Conservation (phyloP, 768 basidiomycete genomes). For the Amanita inopinata region DNA sequence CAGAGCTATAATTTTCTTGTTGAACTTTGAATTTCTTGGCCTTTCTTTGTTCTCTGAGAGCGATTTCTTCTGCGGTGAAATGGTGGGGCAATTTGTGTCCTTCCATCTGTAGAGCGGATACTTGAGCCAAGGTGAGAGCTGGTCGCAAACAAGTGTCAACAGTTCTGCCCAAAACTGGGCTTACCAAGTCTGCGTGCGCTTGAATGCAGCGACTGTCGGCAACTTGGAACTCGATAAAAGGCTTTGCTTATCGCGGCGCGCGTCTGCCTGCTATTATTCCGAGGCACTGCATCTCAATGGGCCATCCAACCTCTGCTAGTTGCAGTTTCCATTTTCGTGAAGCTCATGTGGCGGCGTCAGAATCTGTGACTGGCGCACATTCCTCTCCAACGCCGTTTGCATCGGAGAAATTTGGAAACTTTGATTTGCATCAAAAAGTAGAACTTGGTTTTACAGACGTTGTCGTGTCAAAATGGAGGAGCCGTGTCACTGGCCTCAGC, state of each 20-base stretch:
- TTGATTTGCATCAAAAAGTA: slow-evolving; percentile 70
- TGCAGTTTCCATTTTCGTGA: slow-evolving; percentile 22
- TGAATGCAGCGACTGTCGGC: slow-evolving; percentile 29
- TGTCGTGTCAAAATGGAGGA: slow-evolving; percentile 80
- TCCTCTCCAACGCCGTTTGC: slow-evolving; percentile 21
- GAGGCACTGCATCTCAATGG: slow-evolving; percentile 11
- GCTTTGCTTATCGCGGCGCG: slow-evolving; percentile 13
- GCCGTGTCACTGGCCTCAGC: slow-evolving; percentile 76
- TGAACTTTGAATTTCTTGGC: slow-evolving; percentile 23
- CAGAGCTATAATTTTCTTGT: slow-evolving; percentile 12
- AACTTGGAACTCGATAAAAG: slow-evolving; percentile 14
- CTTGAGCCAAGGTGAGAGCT: background rate
- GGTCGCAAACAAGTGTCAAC: slow-evolving; percentile 1
- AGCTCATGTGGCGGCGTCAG: slow-evolving; percentile 16
- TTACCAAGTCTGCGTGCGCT: background rate
- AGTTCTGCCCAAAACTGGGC: background rate
- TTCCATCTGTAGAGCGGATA: no score
- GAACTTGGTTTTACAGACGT: slow-evolving; percentile 77
- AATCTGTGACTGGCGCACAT: slow-evolving; percentile 7
- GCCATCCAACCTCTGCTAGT: slow-evolving; percentile 8
- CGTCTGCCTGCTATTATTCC: slow-evolving; percentile 10
- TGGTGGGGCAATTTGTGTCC: slow-evolving; percentile 6
- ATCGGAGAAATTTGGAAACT: slow-evolving; percentile 55
- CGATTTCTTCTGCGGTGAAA: slow-evolving; percentile 44
- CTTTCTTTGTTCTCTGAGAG: slow-evolving; percentile 42